These are phyloP conservation scores for Boehmeria nivea DNA, from an alignment of 306 rosid species.

Conservation along the genomic window DNA sequence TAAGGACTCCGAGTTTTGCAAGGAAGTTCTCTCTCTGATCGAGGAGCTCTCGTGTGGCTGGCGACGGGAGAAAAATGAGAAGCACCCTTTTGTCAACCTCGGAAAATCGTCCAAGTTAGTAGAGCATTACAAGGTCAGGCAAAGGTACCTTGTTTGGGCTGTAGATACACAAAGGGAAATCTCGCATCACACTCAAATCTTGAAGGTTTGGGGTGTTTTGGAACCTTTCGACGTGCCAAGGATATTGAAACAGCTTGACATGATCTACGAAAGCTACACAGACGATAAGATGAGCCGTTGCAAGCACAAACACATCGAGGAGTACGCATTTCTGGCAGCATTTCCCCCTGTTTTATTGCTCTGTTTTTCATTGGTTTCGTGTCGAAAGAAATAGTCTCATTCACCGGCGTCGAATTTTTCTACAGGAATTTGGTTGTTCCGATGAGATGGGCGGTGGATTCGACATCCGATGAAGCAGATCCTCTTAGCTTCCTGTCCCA, in stretches of 20 bases:
- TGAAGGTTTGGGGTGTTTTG: not conserved
- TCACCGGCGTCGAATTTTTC: not conserved
- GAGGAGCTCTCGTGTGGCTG: not conserved
- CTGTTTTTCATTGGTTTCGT: not conserved
- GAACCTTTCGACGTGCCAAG: not conserved
- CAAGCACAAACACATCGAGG: not conserved
- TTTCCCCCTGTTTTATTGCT: not conserved
- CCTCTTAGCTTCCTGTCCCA: conserved; percentile 8
- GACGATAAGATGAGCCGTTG: not conserved
- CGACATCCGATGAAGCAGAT: not conserved
- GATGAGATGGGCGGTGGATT: conserved; percentile 22
- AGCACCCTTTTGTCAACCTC: not conserved
- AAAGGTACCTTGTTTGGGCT: not conserved
- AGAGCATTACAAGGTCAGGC: not conserved
- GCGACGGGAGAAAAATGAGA: not conserved
- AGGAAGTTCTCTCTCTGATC: not conserved
- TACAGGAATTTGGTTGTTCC: conserved; percentile 17
- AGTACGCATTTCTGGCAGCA: not conserved
- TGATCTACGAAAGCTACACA: not conserved
- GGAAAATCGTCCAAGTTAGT: not conserved
- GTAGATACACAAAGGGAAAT: not conserved
- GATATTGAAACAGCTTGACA: not conserved
- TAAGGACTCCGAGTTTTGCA: not conserved
- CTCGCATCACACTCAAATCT: not conserved
- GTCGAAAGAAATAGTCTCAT: too few relatives aligned